Base-by-base conservation (phyloP, 371 early-diverging fungal species). In the Mucor velutinosus region DNA sequence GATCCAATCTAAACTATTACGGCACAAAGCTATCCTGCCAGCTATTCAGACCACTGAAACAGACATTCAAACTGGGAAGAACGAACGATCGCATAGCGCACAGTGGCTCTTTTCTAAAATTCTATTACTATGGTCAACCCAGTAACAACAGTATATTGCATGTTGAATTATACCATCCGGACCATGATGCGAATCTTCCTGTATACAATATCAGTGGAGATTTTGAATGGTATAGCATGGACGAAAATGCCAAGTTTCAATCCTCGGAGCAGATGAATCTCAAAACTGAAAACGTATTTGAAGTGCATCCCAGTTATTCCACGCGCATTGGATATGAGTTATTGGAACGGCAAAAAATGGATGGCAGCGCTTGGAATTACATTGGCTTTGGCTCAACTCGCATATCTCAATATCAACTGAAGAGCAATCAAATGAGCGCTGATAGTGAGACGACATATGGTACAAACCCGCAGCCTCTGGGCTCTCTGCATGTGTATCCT, bases 151-250 rank as follows among this genome's bases (percentile, higher is more conserved):
- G 73, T 15, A 39, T 65, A 6, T 17, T 73, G 5, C 74, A 78
- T 33, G 35, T 74, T 4, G 71, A 68, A 17, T 58, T 74, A 27
- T 78, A 78, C 57, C 66, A 73, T 29, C 69, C 66, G 15, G 35
- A 53, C 0, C 76, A 78, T 25, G 66, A 78, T 51, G 72, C 79
- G 12, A 78, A 78, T 17, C 67, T 74, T 10, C 76, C 76, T 30
- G 33, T 61, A 15, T 45, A 57, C 11, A 39, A 39, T 69, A 12
- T 61, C 33, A 12, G 32, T 37, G 64, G 41, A 2, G 45, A 41
- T 47, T 78, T 78, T 57, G 55, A 69, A 14, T 78, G 79, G 79
- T 76, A 76, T 30, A 64, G 55, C 5, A 27, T 27, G 11, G 68
- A 69, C 15, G 79, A 78, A 21, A 64, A 70, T 53, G 70, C 74